These are phyloP conservation scores for Corymbia maculata DNA, from an alignment of 345 rosid species.

Conservation along the genomic window DNA sequence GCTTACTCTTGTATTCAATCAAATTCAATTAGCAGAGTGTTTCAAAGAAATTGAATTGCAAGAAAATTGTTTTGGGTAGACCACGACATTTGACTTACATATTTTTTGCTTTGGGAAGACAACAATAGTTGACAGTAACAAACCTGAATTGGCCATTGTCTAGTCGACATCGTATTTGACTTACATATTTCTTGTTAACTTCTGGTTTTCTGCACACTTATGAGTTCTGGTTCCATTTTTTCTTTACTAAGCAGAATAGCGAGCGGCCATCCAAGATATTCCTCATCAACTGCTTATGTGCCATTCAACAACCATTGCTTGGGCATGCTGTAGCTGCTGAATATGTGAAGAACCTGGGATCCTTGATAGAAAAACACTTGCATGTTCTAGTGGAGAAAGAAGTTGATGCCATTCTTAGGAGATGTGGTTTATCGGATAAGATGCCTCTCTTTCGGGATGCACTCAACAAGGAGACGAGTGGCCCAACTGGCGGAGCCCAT, in stretches of 20 bases:
- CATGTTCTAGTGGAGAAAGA: slow-evolving; percentile 65
- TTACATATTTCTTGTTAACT: not conserved
- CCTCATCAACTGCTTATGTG: slow-evolving; percentile 85
- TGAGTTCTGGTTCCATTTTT: not conserved
- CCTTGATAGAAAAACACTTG: slow-evolving; percentile 66
- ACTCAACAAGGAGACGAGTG: slow-evolving; percentile 10
- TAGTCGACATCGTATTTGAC: not conserved
- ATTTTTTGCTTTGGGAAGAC: not conserved
- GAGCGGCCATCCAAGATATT: slow-evolving; percentile 83
- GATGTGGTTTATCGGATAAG: slow-evolving; percentile 57
- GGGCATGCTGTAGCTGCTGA: slow-evolving; percentile 64
- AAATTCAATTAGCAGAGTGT: not conserved
- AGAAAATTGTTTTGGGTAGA: not conserved
- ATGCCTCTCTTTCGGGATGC: slow-evolving; percentile 52
- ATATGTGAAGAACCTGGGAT: slow-evolving; percentile 58
- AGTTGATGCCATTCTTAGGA: slow-evolving; percentile 69
- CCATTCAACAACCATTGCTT: slow-evolving; percentile 77
- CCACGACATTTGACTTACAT: not conserved
- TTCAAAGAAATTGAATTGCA: not conserved
- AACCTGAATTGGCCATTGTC: not conserved
- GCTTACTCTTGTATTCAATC: not conserved
- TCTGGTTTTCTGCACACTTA: not conserved
- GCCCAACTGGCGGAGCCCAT: slow-evolving; percentile 1
- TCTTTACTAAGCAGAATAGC: slow-evolving; percentile 45
- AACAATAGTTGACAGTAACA: not conserved